Evolutionary conservation across 306 rosid species (phyloP).

Genomic region (Casuarina cunninghamiana): DNA sequence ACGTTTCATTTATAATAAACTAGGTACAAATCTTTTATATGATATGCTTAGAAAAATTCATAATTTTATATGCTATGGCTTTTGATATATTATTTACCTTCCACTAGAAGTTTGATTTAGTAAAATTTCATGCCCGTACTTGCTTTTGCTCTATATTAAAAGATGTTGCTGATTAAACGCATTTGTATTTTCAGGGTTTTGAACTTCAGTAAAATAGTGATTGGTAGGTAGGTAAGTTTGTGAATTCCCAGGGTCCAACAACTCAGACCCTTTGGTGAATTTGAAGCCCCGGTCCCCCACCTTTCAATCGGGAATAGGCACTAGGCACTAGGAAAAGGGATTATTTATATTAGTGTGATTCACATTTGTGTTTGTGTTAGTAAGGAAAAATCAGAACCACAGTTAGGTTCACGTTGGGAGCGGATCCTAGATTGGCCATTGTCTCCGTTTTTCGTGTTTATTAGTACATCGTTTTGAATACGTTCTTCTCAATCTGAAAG

Average conservation of each 20-base stretch:
- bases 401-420: conserved; percentile 51
- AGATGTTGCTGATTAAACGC: too few species aligned
- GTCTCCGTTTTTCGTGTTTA: conserved; percentile 1
- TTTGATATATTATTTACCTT: too few species aligned
- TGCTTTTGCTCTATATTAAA: too few species aligned
- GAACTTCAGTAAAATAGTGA: conserved; percentile 23
- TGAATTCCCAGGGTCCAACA: conserved; percentile 50
- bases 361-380: conserved; percentile 31
- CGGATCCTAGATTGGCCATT: conserved; percentile 65
- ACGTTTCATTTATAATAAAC: too few species aligned
- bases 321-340: conserved; percentile 30
- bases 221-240: conserved; percentile 46
- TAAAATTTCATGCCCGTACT: too few species aligned
- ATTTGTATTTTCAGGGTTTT: too few species aligned
- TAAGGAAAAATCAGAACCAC: conserved; percentile 51
- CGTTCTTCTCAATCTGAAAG: too few species aligned
- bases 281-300: conserved; percentile 51
- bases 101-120: too few species aligned
- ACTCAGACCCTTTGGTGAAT: conserved; percentile 55
- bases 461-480: too few species aligned
- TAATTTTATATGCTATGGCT: too few species aligned
- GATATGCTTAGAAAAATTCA: too few species aligned
- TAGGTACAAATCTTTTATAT: too few species aligned
- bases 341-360: conserved; percentile 38
- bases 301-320: conserved; percentile 65